Percentiles rank a stretch among this genome's conserved stretches.
Evolutionary conservation across 768 basidiomycete species (phyloP).

Genomic region (Mycena olivaceomarginata): DNA sequence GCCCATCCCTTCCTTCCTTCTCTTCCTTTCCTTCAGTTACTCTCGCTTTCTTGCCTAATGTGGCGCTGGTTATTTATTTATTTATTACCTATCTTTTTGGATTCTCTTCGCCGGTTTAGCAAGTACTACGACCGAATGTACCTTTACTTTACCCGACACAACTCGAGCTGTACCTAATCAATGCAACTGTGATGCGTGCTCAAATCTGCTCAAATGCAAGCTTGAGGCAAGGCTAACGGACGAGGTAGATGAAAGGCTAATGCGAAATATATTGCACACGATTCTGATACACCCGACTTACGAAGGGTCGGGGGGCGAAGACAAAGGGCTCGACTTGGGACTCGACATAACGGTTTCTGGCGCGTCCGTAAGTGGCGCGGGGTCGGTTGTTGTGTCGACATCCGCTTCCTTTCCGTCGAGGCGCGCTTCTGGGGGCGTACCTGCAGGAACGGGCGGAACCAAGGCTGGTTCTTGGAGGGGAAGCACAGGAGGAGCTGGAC

Average conservation of each 20-base stretch:
- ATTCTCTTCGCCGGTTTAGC: constrained; percentile 26
- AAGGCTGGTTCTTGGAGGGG: constrained; percentile 25
- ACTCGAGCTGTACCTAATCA: constrained; percentile 38
- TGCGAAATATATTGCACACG: not conserved
- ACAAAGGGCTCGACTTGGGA: constrained; percentile 12
- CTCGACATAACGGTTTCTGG: constrained; percentile 25
- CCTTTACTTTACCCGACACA: constrained; percentile 42
- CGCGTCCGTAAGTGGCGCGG: constrained; percentile 27
- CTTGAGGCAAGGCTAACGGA: not conserved
- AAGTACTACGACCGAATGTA: constrained; percentile 46
- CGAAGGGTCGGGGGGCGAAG: constrained; percentile 12
- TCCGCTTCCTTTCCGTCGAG: constrained; percentile 29
- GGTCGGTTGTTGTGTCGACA: constrained; percentile 5
- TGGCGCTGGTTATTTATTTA: constrained; percentile 48
- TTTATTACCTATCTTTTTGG: constrained; percentile 60
- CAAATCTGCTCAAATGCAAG: not conserved
- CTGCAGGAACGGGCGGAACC: constrained; percentile 34
- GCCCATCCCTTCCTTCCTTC: constrained; percentile 38
- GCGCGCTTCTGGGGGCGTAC: constrained; percentile 27
- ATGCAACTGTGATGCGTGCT: constrained; percentile 1
- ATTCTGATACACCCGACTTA: constrained; percentile 34
- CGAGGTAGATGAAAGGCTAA: too few relatives aligned
- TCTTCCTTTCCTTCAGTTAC: constrained; percentile 33
- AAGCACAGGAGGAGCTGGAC: constrained; percentile 17
- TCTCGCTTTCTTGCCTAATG: constrained; percentile 37